phyloP scores from a whole-genome alignment of 768 basidiomycete genomes.

The Cyclocybe aegerita region DNA sequence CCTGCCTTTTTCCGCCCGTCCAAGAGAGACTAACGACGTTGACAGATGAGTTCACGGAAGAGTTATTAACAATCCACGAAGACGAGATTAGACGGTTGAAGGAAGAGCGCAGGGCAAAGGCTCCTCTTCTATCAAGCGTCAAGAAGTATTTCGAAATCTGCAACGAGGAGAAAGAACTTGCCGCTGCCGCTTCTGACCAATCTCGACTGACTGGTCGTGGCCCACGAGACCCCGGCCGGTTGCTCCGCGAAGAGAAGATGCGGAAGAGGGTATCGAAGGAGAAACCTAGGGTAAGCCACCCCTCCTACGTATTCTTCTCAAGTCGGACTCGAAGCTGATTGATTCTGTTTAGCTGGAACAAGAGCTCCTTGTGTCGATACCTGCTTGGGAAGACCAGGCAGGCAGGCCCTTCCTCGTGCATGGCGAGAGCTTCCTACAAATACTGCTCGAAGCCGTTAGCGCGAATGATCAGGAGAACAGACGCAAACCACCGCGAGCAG shows the following conservation, averaged over 20 bases:
- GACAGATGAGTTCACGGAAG: conserved; percentile 85
- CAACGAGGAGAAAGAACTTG: conserved; percentile 86
- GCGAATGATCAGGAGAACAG: conserved; percentile 82
- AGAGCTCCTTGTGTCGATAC: conserved; percentile 76
- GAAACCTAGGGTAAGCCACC: conserved; percentile 78
- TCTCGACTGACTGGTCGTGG: conserved; percentile 80
- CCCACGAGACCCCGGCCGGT: conserved; percentile 76
- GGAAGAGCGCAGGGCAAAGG: conserved; percentile 79
- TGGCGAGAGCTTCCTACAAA: conserved; percentile 77
- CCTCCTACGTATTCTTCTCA: not conserved
- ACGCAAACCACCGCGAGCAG: conserved; percentile 50
- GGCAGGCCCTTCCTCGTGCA: conserved; percentile 80
- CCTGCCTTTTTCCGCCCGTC: not conserved
- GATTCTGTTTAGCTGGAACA: conserved; percentile 69
- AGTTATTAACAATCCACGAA: conserved; percentile 81
- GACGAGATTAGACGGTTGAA: conserved; percentile 80
- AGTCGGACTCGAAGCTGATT: not conserved
- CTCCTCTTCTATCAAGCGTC: conserved; percentile 70
- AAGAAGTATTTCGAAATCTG: conserved; percentile 91
- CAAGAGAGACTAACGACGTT: not conserved
- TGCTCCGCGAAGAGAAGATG: conserved; percentile 96
- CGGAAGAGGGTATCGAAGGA: conserved; percentile 89
- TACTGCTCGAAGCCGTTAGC: conserved; percentile 72
- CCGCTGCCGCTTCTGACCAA: conserved; percentile 78
- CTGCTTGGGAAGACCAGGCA: conserved; percentile 82